Conservation (phyloP, 2,329 filamentous ascomycete genomes). For the Colletotrichum sp. region DNA sequence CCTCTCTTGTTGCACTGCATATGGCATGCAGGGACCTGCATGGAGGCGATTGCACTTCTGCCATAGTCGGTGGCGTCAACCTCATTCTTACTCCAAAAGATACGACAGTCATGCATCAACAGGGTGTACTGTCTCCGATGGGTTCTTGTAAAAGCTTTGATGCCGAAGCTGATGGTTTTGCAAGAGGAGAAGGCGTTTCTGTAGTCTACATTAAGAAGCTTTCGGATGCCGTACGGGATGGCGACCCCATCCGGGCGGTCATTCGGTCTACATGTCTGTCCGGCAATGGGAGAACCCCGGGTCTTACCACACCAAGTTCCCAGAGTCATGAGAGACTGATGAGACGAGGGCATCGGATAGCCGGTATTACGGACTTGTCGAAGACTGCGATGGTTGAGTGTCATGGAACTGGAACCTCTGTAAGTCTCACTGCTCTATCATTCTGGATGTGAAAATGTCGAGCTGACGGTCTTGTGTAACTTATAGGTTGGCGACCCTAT, state of each 20-base stretch:
- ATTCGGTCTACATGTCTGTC: conserved; percentile 42
- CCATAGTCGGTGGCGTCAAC: conserved; percentile 40
- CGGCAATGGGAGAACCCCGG: conserved; percentile 45
- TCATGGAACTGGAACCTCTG: conserved; percentile 44
- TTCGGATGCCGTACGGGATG: conserved; percentile 49
- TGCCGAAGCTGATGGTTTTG: conserved; percentile 53
- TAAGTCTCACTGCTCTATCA: conserved; percentile 34
- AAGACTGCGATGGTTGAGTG: conserved; percentile 40
- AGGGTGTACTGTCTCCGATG: conserved; percentile 39
- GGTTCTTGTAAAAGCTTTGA: conserved; percentile 44
- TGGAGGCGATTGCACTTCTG: conserved; percentile 29
- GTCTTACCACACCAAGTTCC: conserved; percentile 43
- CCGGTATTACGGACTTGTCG: conserved; percentile 27
- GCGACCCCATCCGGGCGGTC: conserved; percentile 46
- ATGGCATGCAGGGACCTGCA: conserved; percentile 38
- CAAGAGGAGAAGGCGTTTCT: conserved; percentile 52
- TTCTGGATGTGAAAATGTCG: not conserved
- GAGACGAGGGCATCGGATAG: conserved; percentile 36
- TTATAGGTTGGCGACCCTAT: conserved; percentile 52
- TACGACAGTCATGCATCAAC: conserved; percentile 33
- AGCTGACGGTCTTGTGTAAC: not conserved
- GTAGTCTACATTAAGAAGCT: conserved; percentile 52
- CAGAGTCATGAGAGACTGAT: conserved; percentile 39
- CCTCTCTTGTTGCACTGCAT: conserved; percentile 38
- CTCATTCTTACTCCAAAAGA: conserved; percentile 37